Evolutionary conservation across 805 yeast genomes (phyloP).

Genomic region (Spathaspora boniae): DNA sequence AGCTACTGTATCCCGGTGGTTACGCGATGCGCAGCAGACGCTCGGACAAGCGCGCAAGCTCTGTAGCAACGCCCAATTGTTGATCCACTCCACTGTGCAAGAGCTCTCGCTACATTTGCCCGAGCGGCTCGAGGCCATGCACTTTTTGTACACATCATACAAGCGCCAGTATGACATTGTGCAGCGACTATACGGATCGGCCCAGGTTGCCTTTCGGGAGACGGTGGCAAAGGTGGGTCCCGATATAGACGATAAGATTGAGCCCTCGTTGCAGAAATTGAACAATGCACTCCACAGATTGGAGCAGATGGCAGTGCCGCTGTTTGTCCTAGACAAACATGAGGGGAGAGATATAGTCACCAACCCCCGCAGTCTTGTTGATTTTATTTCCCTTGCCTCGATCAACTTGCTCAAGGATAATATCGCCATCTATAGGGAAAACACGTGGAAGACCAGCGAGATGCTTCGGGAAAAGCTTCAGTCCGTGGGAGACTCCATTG

Average conservation of each 20-base stretch:
- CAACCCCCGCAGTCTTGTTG: slow-evolving; percentile 19
- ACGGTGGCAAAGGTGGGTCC: slow-evolving; percentile 10
- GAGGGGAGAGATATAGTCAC: slow-evolving; percentile 3
- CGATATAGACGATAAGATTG: slow-evolving; percentile 14
- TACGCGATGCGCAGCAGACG: slow-evolving; percentile 24
- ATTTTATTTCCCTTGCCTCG: slow-evolving; percentile 33
- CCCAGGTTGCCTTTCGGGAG: slow-evolving; percentile 13
- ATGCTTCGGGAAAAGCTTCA: slow-evolving; percentile 15
- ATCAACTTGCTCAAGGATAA: slow-evolving; percentile 23
- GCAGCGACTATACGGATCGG: slow-evolving; percentile 13
- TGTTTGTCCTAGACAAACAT: slow-evolving; percentile 10
- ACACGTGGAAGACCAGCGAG: slow-evolving; percentile 19
- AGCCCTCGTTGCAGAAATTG: slow-evolving; percentile 22
- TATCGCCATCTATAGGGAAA: slow-evolving; percentile 23
- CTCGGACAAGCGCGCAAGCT: slow-evolving; percentile 27
- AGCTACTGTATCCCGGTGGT: slow-evolving; percentile 23
- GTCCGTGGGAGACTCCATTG: slow-evolving; percentile 13
- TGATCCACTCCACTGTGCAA: slow-evolving; percentile 22
- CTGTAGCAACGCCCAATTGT: slow-evolving; percentile 32
- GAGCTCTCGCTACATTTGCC: slow-evolving; percentile 24
- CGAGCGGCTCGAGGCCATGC: slow-evolving; percentile 16
- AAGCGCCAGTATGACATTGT: slow-evolving; percentile 15
- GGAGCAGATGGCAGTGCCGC: slow-evolving; percentile 28
- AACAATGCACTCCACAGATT: slow-evolving; percentile 22
- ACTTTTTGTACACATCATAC: slow-evolving; percentile 13